Evolutionary conservation across 208 protist genomes (phyloP), one percentile per base, ranked within the genome.

Genomic region (Wallacemonas rigidus): DNA sequence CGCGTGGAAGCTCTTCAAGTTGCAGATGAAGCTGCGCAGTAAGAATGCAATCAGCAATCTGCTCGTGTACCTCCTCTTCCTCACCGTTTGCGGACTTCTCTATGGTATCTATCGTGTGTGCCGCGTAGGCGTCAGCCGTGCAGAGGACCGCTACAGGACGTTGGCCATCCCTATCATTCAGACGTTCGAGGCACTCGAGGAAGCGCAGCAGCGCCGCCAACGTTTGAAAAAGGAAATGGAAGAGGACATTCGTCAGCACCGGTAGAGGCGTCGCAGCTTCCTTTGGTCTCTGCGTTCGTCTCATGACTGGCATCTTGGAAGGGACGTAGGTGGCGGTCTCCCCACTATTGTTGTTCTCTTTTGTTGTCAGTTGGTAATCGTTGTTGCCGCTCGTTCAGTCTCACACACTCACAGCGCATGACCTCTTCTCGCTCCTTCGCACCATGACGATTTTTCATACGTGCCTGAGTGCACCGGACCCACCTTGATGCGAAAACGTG

Each of bases 91-190:
- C 44, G 78, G 90, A 56, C 86, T 94, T 50, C 74, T 96, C 53
- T 96, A 93, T 64, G 80, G 85, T 43, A 94, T 96, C 43, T 92
- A 93, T 64, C 81, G 73, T 41, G 76, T 80, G 38, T 96, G 91
- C 72, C 88, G 87, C 55, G 81, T 96, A 48, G 87, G 90, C 14
- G 86, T 95, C 17, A 81, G 79, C 55, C 76, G 88, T 1, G 90
- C 90, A 0, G 82, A 93, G 72, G 86, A 95, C 67, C 87, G 88
- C 44, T 95, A 95, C 65, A 78, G 76, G 53, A 85, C 87, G 9
- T 36, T 95, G 60, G 82, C 90, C 3, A 88, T 95, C 51, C 90
- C 90, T 3, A 90, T 95, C 44, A 60, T 86, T 26, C 87, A 93
- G 69, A 95, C 90, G 51, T 90, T 95, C 61, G 87, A 89, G 4